Conservation (phyloP, 169 alveolate species). For the Cyclospora cayetanensis region DNA sequence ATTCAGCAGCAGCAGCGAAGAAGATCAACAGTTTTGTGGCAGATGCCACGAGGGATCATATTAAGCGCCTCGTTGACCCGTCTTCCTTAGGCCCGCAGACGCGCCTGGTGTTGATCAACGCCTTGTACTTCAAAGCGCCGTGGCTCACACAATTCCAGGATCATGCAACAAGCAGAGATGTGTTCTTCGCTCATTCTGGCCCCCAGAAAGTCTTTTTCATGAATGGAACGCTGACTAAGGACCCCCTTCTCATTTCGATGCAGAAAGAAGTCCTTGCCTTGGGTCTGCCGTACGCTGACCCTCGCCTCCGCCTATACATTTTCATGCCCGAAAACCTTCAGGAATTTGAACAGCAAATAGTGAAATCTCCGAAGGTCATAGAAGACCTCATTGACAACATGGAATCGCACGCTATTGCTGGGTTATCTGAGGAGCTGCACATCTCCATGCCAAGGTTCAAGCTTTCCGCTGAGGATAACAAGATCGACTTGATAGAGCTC, state of each 20-base stretch:
- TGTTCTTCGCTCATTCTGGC: conserved; percentile 27
- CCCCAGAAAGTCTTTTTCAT: conserved; percentile 33
- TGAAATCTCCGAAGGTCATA: neutral
- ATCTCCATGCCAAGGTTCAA: conserved; percentile 47
- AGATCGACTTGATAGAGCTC: conserved; percentile 40
- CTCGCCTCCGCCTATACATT: conserved; percentile 26
- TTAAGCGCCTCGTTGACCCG: conserved; percentile 10
- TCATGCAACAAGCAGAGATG: neutral
- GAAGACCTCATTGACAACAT: neutral
- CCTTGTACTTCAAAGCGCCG: conserved; percentile 51
- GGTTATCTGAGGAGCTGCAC: neutral
- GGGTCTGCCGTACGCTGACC: conserved; percentile 56
- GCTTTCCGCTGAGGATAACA: conserved; percentile 49
- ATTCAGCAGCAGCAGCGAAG: conserved; percentile 38
- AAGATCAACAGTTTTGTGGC: conserved; percentile 56
- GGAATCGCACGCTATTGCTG: neutral
- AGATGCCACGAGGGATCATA: conserved; percentile 40
- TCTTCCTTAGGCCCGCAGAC: conserved; percentile 28
- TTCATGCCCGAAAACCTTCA: conserved; percentile 38
- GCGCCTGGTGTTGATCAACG: conserved; percentile 64
- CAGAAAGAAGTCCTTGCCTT: conserved; percentile 6
- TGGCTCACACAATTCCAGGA: conserved; percentile 48
- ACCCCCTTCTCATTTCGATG: conserved; percentile 15
- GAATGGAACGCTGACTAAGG: conserved; percentile 35
- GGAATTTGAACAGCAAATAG: conserved; percentile 11